Conservation (phyloP, 2,329 filamentous ascomycete genomes). For the Colletotrichum tabaci region DNA sequence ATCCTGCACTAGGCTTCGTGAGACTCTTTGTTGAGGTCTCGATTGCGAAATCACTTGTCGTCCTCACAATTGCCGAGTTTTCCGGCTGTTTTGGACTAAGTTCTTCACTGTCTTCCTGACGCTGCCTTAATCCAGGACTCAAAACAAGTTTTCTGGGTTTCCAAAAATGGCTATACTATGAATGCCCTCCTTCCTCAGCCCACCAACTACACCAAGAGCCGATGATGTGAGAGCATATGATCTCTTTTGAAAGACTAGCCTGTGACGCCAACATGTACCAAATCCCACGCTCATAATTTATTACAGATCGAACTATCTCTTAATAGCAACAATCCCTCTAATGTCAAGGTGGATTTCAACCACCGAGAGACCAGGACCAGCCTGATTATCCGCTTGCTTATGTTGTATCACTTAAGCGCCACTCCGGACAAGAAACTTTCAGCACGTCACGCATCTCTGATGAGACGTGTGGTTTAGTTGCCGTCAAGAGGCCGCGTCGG, state of each 20-base stretch:
- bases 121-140: background rate
- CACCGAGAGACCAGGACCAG: background rate
- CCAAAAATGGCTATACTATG: background rate
- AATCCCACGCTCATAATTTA: conserved; percentile 12
- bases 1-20: no score
- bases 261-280: conserved; percentile 25
- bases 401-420: conserved; percentile 29
- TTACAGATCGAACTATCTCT: conserved; percentile 14
- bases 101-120: background rate
- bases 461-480: background rate
- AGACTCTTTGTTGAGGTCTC: background rate
- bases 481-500: background rate
- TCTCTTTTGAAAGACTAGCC: no score
- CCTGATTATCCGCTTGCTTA: conserved; percentile 19
- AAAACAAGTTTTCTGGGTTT: background rate
- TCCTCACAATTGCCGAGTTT: background rate
- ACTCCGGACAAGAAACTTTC: conserved; percentile 24
- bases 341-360: background rate
- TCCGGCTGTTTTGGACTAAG: background rate
- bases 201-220: no score
- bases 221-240: background rate
- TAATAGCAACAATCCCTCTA: conserved; percentile 9
- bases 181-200: background rate
- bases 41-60: no score
- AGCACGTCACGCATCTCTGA: conserved; percentile 13